Evolutionary conservation across 1,284 basidiomycete species (phyloP).

Genomic region (Ustilago xerochloae): DNA sequence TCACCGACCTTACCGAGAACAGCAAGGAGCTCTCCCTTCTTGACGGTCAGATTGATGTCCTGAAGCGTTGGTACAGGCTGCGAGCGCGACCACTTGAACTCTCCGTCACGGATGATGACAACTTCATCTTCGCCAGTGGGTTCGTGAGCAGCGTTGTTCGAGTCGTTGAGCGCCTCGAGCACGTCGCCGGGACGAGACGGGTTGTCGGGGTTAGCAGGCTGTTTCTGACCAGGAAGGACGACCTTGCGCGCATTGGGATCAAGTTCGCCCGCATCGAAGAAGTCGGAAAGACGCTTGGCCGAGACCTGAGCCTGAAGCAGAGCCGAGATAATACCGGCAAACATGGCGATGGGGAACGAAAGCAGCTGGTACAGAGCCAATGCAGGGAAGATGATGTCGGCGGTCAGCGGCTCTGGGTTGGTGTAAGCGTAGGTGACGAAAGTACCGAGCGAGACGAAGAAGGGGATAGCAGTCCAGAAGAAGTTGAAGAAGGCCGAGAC

Average conservation of each 20-base stretch:
- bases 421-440: constrained; percentile 83
- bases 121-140: constrained; percentile 28
- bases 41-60: constrained; percentile 54
- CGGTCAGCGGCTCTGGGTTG: constrained; percentile 75
- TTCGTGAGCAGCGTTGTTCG: constrained; percentile 17
- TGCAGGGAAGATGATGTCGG: constrained; percentile 71
- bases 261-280: constrained; percentile 76
- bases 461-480: constrained; percentile 78
- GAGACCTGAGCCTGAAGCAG: constrained; percentile 64
- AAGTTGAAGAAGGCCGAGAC: constrained; percentile 79
- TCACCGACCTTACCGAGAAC: constrained; percentile 66
- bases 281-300: constrained; percentile 59
- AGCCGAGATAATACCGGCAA: constrained; percentile 64
- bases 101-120: constrained; percentile 57
- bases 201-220: constrained; percentile 18
- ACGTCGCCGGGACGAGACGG: constrained; percentile 35
- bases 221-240: constrained; percentile 32
- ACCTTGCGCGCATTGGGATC: constrained; percentile 69
- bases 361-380: constrained; percentile 71
- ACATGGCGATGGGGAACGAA: constrained; percentile 79
- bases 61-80: constrained; percentile 52
- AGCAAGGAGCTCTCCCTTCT: constrained; percentile 55
- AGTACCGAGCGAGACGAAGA: constrained; percentile 83
- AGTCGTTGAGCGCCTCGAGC: constrained; percentile 24
- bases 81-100: constrained; percentile 76